Base-by-base conservation (phyloP, 768 basidiomycete species). In the Tulasnella sp. region DNA sequence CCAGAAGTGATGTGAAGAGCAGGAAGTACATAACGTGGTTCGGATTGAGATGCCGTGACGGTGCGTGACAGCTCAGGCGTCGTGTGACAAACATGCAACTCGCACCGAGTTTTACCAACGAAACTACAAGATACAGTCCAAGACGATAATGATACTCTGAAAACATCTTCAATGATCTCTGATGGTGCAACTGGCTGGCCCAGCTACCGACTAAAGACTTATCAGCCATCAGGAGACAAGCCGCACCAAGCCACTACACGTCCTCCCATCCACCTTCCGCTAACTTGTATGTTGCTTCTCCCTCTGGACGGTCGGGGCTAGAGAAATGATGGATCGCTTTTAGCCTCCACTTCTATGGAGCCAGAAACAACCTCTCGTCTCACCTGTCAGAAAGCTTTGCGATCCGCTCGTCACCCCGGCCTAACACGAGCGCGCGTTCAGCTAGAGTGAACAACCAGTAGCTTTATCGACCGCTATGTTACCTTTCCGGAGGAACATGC, bases 251-350 rank as follows among this genome's bases (percentile, higher is more conserved):
- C 31, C 64, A 60, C 91, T 85, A 96, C 81, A 96, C 91, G 84
- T 96, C 95, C 28, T 91, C 89, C 95, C 95, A 96, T 42, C 95
- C 95, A 54, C 95, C 95, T 88, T 96, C 95, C 84, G 96, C 94
- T 41, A 96, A 87, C 85, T 96, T 96, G 86, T 96, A 96, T 4
- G 95, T 94, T 11, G 95, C 95, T 86, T 96, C 95, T 84, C 94
- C 95, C 86, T 96, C 95, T 24, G 95, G 95, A 73, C 92, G 90
- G 83, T 96, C 95, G 6, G 95, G 95, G 83, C 94, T 80, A 54
- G 40, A 34, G 18, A 73, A 18, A n/a, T 8, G 18, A 74, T 24
- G 31, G 37, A 34, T n/a, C 41, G n/a, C 5, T 20, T 46, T 37
- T 40, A 60, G 60, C n/a, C 18, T 77, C 22, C 41, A 22, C n/a